Evolutionary conservation across 129 eudicot genomes (phyloP), one percentile per base, ranked within the genome.

Genomic region (Pittosporum tobira): DNA sequence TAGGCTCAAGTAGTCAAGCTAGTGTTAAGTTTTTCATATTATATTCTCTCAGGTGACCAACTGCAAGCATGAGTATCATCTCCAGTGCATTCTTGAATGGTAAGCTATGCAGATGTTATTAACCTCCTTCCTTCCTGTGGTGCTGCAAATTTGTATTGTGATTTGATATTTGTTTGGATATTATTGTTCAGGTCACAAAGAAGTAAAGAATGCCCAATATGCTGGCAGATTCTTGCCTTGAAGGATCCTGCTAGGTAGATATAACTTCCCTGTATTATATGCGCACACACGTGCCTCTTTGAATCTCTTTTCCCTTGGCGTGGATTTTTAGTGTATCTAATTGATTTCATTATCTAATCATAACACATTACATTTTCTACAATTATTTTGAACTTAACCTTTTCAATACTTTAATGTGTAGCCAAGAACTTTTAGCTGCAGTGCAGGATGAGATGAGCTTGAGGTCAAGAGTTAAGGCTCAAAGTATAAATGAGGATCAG

Each of bases 41-140:
- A 18, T 63, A 29, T 24, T 40, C 3, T 57, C 34, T 51, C 78
- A 86, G 91, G 82, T 82, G 40, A 86, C 87, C 29, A 76, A 59
- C 38, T 86, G 95, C 76, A 86, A 79, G 73, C 95, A 86, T 64
- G 95, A 82, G 67, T 86, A 79, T 77, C 95, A 86, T 74, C 83
- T 86, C 64, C 95, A 86, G 51, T 86, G 95, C 68, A 86, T 86
- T 40, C 84, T 86, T 75, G 95, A 86, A 63, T 86, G 95, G 95
- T 86, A 79, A 18, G 71, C 46, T 49, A 25, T n/a, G 14, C 25
- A 25, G 4, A 56, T 74, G 28, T 31, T 52, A 64, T 28, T 60
- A 15, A 22, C 18, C 34, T 47, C 48, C 40, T 40, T 23, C 21
- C 26, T 24, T 40, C 55, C 13, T 18, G 53, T 38, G 25, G 18